These are phyloP conservation scores for Porpolomopsis calyptriformis DNA, from an alignment of 768 basidiomycete genomes.

Conservation along the genomic window DNA sequence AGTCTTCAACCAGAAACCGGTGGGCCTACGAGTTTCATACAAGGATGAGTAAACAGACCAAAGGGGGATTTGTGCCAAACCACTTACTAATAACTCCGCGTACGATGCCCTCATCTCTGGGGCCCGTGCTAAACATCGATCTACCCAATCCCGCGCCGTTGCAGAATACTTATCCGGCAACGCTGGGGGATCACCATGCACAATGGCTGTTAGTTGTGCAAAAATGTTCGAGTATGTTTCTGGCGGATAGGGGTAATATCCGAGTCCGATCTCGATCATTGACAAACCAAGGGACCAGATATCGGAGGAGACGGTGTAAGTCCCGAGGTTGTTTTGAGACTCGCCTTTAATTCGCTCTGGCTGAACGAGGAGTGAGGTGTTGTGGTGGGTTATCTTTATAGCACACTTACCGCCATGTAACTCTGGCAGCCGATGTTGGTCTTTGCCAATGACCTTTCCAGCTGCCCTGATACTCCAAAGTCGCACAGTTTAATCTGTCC, in stretches of 20 bases:
- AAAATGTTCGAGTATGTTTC: slow-evolving; percentile 97
- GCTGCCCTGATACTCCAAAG: slow-evolving; percentile 97
- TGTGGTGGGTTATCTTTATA: neutral
- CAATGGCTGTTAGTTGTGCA: slow-evolving; percentile 91
- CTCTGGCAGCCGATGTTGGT: slow-evolving; percentile 98
- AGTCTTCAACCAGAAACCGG: slow-evolving; percentile 63
- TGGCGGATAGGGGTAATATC: slow-evolving; percentile 90
- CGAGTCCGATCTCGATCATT: slow-evolving; percentile 86
- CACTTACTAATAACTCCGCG: slow-evolving; percentile 61
- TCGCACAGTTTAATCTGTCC: slow-evolving; percentile 94
- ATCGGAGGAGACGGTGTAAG: slow-evolving; percentile 94
- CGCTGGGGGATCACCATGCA: slow-evolving; percentile 85
- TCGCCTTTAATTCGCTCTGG: slow-evolving; percentile 96
- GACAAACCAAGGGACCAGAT: slow-evolving; percentile 95
- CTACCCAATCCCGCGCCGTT: slow-evolving; percentile 74
- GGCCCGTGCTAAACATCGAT: slow-evolving; percentile 68
- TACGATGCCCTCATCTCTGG: slow-evolving; percentile 76
- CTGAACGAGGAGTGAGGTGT: slow-evolving; percentile 26
- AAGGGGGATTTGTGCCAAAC: too few species aligned
- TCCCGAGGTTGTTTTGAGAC: slow-evolving; percentile 71
- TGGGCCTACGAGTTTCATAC: slow-evolving; percentile 41
- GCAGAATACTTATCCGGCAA: slow-evolving; percentile 64
- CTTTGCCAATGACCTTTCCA: slow-evolving; percentile 92
- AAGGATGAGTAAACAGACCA: neutral
- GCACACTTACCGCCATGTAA: slow-evolving; percentile 84